Percentiles rank a stretch among this genome's conserved stretches.
Evolutionary conservation across 148 eudicot species (phyloP).

Genomic region (Camellia sinensis): DNA sequence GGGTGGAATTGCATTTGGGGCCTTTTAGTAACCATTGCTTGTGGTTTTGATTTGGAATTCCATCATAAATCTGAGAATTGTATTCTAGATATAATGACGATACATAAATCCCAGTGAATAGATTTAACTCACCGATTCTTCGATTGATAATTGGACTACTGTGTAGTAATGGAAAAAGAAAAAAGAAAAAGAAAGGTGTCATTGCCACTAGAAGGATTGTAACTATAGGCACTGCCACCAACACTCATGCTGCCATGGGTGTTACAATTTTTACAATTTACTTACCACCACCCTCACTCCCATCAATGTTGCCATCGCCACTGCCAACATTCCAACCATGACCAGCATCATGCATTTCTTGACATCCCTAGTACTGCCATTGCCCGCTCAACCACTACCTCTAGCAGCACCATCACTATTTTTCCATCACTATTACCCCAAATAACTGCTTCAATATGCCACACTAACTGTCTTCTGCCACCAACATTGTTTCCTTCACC

Average conservation of each 20-base stretch:
- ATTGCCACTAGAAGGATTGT: neutral
- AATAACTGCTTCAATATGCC: neutral
- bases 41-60: neutral
- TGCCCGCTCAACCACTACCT: conserved; percentile 5
- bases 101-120: neutral
- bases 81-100: neutral
- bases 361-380: neutral
- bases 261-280: neutral
- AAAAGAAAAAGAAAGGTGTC: neutral
- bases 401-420: neutral
- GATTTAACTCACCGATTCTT: neutral
- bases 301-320: neutral
- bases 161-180: neutral
- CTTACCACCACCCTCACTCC: neutral
- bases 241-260: neutral
- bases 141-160: neutral
- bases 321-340: neutral
- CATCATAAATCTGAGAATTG: neutral
- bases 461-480: neutral
- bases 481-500: neutral
- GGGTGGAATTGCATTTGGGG: neutral
- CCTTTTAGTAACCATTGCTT: neutral
- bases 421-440: neutral
- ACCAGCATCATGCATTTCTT: neutral
- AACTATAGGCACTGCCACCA: neutral